Conservation (phyloP, 352 stramenopile species). For the Pythium diclinum region DNA sequence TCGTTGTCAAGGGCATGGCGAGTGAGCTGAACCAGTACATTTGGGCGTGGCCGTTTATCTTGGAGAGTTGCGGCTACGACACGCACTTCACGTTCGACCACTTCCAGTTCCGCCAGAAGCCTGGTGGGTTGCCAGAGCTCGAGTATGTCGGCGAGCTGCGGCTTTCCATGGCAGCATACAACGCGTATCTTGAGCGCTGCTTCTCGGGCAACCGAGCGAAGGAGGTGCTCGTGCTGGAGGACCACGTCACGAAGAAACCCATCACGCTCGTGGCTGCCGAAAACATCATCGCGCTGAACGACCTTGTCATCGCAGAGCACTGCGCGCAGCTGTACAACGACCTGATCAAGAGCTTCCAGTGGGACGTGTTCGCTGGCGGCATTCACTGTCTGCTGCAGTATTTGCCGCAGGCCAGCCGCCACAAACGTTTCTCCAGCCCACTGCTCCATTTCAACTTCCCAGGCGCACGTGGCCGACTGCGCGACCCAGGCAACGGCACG, state of each 20-base stretch:
- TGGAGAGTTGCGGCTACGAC: slow-evolving; percentile 70
- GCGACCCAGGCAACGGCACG: slow-evolving; percentile 72
- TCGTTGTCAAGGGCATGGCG: slow-evolving; percentile 78
- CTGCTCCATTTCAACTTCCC: slow-evolving; percentile 79
- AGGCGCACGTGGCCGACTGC: slow-evolving; percentile 51
- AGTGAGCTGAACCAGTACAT: slow-evolving; percentile 81
- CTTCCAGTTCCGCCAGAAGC: slow-evolving; percentile 64
- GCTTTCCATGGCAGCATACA: slow-evolving; percentile 73
- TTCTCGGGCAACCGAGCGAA: slow-evolving; percentile 51
- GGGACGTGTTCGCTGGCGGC: slow-evolving; percentile 78
- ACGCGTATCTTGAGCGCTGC: slow-evolving; percentile 74
- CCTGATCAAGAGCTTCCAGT: slow-evolving; percentile 81
- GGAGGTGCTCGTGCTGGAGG: slow-evolving; percentile 63
- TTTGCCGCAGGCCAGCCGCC: slow-evolving; percentile 54
- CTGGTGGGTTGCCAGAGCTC: slow-evolving; percentile 48
- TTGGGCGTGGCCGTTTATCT: slow-evolving; percentile 77
- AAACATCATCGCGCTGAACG: slow-evolving; percentile 76
- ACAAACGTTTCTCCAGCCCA: slow-evolving; percentile 64
- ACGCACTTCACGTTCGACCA: slow-evolving; percentile 75
- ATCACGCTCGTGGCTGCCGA: slow-evolving; percentile 61
- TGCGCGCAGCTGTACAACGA: slow-evolving; percentile 73
- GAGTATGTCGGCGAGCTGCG: slow-evolving; percentile 66
- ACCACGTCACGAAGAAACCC: slow-evolving; percentile 66
- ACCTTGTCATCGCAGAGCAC: slow-evolving; percentile 63
- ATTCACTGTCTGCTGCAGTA: slow-evolving; percentile 85